Base-by-base conservation (phyloP, 495 filamentous ascomycete genomes). In the Cercophora scortea region DNA sequence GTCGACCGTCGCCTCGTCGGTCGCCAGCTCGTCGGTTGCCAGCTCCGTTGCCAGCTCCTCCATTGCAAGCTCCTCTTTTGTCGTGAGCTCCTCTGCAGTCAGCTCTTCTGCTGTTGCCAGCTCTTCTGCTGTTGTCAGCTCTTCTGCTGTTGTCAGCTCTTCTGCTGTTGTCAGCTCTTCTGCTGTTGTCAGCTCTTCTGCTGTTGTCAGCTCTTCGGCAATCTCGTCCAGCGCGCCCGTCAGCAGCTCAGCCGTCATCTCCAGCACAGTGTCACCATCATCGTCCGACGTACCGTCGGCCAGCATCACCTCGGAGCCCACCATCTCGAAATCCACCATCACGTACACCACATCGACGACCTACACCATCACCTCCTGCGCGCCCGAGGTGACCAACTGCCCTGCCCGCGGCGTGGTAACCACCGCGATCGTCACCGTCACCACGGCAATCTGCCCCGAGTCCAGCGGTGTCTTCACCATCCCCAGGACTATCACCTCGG, bases 291-390 rank as follows among this genome's bases (percentile, higher is more conserved):
- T 52, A 39, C 63, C 59, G 45, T 55, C 65, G 11, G 59, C 67
- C 25, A 49, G 17, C 44, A 43, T 45, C 45, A 47, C 38, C 50
- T 54, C 51, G 1, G 64, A 74, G 70, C 73, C 72, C 65, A 63
- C 67, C 61, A 75, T 73, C 54, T 59, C 71, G 46, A 70, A 15
- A 13, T 61, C 66, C 49, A 57, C 56, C 34, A 45, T 49, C 50
- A 62, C 57, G n/a, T 67, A 73, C 71, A 76, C 72, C 65, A 62
- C 65, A 60, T 75, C 73, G 54, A 62, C 72, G 45, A 72, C 74
- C 45, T 73, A 76, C 54, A 81, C 80, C 69, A 70, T 84, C 71
- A 82, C 75, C 63, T 81, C 77, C 16, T 85, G 81, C 71, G 69
- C 66, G 60, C 70, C 80, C 40, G 71, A 66, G 41, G 78, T 83